Conservation (phyloP, 2,329 filamentous ascomycete species). For the Aspergillus vadensis region DNA sequence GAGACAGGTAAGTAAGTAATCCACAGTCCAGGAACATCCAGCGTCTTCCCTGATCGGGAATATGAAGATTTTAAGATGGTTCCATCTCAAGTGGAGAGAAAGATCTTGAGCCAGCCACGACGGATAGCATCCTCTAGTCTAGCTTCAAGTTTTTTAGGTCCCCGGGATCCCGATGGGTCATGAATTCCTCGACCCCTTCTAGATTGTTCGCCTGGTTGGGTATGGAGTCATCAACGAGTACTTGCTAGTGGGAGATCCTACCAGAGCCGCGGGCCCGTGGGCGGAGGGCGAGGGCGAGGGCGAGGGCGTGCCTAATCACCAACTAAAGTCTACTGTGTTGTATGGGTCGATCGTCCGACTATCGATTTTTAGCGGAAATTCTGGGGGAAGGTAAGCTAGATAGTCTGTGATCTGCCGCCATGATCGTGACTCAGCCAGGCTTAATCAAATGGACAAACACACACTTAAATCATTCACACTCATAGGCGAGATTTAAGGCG, state of each 20-base stretch:
- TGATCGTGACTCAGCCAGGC: background rate
- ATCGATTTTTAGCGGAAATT: constrained; percentile 14
- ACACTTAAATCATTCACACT: no score
- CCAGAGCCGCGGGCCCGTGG: constrained; percentile 12
- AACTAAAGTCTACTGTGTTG: background rate
- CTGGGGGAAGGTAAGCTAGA: background rate
- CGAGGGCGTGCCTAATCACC: background rate
- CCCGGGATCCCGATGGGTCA: background rate
- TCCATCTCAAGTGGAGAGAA: background rate
- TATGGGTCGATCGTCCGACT: constrained; percentile 20
- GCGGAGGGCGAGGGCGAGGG: background rate
- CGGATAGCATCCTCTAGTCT: background rate
- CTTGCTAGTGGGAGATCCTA: constrained; percentile 12
- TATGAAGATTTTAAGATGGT: background rate
- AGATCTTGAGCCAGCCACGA: background rate
- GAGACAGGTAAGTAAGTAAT: background rate
- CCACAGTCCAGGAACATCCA: background rate
- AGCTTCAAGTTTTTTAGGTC: background rate
- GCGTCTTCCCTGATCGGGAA: background rate
- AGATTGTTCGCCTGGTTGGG: background rate
- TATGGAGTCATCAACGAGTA: background rate
- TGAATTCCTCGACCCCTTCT: background rate
- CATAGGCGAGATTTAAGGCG: background rate
- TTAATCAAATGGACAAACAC: background rate
- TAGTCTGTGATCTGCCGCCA: background rate